Evolutionary conservation across 306 rosid genomes (phyloP).

Genomic region (Cucumis melo): DNA sequence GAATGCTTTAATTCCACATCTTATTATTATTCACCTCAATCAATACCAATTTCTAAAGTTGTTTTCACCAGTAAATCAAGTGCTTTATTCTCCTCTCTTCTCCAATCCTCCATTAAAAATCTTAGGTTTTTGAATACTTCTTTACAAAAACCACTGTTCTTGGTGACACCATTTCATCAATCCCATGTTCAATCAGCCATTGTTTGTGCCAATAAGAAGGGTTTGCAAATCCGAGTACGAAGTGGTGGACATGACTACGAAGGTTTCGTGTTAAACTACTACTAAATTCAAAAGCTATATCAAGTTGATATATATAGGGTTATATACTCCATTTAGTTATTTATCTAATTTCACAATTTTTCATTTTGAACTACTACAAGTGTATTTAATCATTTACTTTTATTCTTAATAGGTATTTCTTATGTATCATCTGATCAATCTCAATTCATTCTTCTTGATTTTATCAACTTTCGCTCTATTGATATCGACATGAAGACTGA

Average conservation of each 20-base stretch:
- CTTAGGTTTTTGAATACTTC: constrained; percentile 12
- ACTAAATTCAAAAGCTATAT: background rate
- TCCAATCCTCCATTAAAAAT: background rate
- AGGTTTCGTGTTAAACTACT: constrained; percentile 1
- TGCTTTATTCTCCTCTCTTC: background rate
- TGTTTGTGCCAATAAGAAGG: constrained; percentile 6
- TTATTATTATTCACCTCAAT: background rate
- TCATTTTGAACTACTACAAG: background rate
- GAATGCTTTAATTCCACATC: constrained; percentile 1
- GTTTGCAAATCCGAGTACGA: constrained; percentile 8
- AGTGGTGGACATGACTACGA: constrained; percentile 31
- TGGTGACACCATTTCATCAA: constrained; percentile 22
- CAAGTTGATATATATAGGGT: no score
- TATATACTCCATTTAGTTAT: background rate
- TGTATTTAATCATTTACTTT: background rate
- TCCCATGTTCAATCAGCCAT: constrained; percentile 20
- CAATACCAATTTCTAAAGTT: background rate
- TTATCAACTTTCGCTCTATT: constrained; percentile 12
- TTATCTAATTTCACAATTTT: background rate
- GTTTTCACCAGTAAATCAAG: background rate
- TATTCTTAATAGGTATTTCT: background rate
- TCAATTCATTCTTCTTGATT: constrained; percentile 15
- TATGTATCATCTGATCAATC: constrained; percentile 13
- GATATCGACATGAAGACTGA: background rate
- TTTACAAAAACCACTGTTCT: constrained; percentile 26